These are phyloP conservation scores for Pestalotiopsis sp. DNA, from an alignment of 2,329 filamentous ascomycete genomes.

Conservation along the genomic window DNA sequence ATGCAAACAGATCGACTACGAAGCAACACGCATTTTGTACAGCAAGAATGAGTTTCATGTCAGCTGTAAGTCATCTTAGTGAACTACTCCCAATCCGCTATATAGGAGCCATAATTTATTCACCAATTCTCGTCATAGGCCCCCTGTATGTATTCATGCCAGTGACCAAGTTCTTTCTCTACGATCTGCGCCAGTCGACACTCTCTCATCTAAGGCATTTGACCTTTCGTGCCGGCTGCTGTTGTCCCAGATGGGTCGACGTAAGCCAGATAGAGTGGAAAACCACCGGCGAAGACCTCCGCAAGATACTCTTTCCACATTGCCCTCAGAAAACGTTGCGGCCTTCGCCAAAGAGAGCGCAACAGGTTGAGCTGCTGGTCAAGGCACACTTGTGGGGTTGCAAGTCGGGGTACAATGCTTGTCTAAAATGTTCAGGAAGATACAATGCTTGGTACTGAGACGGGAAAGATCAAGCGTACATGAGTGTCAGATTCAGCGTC, in stretches of 20 bases:
- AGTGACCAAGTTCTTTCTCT: slow-evolving; percentile 20
- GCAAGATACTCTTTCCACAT: slow-evolving; percentile 12
- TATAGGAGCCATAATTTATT: not conserved
- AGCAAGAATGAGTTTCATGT: slow-evolving; percentile 28
- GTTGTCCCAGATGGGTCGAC: slow-evolving; percentile 14
- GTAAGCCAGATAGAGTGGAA: slow-evolving; percentile 9
- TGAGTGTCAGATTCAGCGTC: too few species aligned
- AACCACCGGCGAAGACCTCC: slow-evolving; percentile 15
- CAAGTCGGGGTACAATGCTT: too few species aligned
- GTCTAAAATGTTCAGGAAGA: too few species aligned
- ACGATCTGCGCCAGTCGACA: slow-evolving; percentile 20
- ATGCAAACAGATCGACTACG: slow-evolving; percentile 30
- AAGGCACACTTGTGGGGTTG: not conserved
- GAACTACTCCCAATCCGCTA: not conserved
- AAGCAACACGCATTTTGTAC: slow-evolving; percentile 31
- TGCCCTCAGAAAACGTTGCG: slow-evolving; percentile 4
- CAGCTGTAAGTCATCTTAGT: slow-evolving; percentile 16
- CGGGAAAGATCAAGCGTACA: too few species aligned
- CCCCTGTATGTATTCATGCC: slow-evolving; percentile 6
- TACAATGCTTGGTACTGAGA: too few species aligned
- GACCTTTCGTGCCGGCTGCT: slow-evolving; percentile 19
- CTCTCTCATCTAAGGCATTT: slow-evolving; percentile 16
- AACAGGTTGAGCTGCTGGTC: slow-evolving; percentile 5
- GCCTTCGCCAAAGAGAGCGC: slow-evolving; percentile 9
- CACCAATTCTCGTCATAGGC: not conserved